Evolutionary conservation across 257 asterid species (phyloP).

Genomic region (Jasminum sambac): DNA sequence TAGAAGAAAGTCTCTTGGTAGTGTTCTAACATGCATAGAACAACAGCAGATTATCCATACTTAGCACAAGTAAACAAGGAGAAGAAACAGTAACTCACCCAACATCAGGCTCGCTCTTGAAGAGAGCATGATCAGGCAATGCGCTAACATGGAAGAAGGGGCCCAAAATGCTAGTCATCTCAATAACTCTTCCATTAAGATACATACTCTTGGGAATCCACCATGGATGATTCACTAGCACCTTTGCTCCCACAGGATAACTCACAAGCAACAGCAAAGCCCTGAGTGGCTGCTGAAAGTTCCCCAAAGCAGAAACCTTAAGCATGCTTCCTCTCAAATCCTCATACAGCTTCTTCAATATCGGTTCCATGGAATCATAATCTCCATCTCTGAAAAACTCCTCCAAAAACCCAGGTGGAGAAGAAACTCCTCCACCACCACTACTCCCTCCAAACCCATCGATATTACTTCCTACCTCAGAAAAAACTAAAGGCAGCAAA

Average conservation of each 20-base stretch:
- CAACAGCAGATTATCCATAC: conserved; percentile 10
- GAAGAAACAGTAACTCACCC: conserved; percentile 57
- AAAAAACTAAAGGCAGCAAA: conserved; percentile 63
- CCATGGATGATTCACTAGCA: conserved; percentile 88
- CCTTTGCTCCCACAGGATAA: conserved; percentile 79
- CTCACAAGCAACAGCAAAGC: conserved; percentile 65
- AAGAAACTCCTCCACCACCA: conserved; percentile 46
- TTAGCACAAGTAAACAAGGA: conserved; percentile 5
- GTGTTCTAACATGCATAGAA: not conserved
- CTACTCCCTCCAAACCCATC: conserved; percentile 69
- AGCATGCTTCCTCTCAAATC: conserved; percentile 88
- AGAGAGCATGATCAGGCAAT: conserved; percentile 74
- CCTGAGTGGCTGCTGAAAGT: conserved; percentile 89
- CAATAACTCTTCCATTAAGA: conserved; percentile 91
- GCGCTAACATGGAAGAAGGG: conserved; percentile 98
- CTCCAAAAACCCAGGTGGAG: conserved; percentile 75
- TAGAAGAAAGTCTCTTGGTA: no score
- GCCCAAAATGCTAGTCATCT: conserved; percentile 93
- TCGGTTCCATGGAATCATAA: conserved; percentile 75
- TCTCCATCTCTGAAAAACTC: conserved; percentile 82
- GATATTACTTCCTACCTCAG: conserved; percentile 59
- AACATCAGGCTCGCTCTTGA: conserved; percentile 91
- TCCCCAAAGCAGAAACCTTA: conserved; percentile 87
- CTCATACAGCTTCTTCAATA: conserved; percentile 81
- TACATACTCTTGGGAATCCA: conserved; percentile 82